phyloP scores from a whole-genome alignment of 805 yeast genomes.

The Kluyveromyces starmeri region DNA sequence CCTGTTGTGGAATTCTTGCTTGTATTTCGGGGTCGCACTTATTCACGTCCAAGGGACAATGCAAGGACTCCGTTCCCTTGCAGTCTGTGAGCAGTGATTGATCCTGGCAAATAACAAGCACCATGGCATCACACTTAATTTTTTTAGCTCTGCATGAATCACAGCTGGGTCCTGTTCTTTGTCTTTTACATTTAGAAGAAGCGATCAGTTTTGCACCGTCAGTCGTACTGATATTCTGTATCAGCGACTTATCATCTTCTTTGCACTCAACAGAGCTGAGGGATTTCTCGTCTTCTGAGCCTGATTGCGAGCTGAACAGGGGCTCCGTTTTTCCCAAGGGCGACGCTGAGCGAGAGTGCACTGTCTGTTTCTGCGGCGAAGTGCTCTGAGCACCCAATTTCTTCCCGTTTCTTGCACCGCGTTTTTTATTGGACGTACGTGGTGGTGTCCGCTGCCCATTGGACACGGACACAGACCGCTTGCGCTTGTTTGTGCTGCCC shows the following conservation, averaged over 20 bases:
- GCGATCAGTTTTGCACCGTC: constrained; percentile 2
- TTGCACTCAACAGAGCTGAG: no score
- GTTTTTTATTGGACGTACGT: no score
- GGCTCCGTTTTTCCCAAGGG: no score
- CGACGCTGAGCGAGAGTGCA: no score
- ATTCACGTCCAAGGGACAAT: constrained; percentile 12
- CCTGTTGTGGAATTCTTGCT: constrained; percentile 5
- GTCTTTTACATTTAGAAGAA: constrained; percentile 32
- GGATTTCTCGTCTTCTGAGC: no score
- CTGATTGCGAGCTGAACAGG: no score
- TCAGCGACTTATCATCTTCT: background rate
- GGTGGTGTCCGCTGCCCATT: no score
- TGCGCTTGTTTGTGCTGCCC: no score
- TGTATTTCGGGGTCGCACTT: background rate
- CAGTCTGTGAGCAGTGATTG: constrained; percentile 13
- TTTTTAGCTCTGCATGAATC: constrained; percentile 61
- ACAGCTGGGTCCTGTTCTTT: constrained; percentile 68
- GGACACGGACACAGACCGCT: no score
- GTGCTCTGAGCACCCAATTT: no score
- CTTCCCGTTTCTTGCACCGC: no score
- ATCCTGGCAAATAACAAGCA: constrained; percentile 32
- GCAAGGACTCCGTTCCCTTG: constrained; percentile 15
- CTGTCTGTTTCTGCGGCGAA: no score
- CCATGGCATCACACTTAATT: constrained; percentile 66
- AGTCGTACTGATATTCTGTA: background rate